phyloP scores from a whole-genome alignment of 495 filamentous ascomycete genomes.

The Penicillium manginii region DNA sequence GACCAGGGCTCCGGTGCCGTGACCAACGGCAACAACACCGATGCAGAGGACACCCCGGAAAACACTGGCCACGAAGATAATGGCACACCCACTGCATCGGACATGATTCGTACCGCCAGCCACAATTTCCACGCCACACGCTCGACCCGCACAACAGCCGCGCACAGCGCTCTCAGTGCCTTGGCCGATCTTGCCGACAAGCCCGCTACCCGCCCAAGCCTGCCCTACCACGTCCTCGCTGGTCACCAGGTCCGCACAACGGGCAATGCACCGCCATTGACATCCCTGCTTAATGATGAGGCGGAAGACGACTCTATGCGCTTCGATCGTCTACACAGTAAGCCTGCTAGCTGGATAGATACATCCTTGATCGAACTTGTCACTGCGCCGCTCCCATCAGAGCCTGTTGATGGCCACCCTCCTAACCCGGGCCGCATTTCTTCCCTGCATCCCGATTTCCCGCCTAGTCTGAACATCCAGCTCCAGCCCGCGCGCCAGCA shows the following conservation, averaged over 20 bases:
- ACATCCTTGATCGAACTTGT: conserved; percentile 40
- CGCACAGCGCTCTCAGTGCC: conserved; percentile 59
- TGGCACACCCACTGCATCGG: conserved; percentile 56
- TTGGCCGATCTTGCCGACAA: conserved; percentile 68
- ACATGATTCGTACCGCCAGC: conserved; percentile 73
- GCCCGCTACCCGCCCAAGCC: conserved; percentile 62
- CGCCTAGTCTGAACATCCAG: conserved; percentile 39
- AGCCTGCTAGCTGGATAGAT: conserved; percentile 45
- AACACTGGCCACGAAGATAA: conserved; percentile 57
- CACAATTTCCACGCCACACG: conserved; percentile 69
- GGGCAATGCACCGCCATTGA: conserved; percentile 53
- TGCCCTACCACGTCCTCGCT: conserved; percentile 62
- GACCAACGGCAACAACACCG: conserved; percentile 51
- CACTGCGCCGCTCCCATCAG: conserved; percentile 33
- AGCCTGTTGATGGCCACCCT: conserved; percentile 35
- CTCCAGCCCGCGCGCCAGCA: conserved; percentile 29
- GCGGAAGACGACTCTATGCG: conserved; percentile 61
- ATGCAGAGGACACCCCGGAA: conserved; percentile 49
- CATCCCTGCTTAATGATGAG: conserved; percentile 59
- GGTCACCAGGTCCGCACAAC: conserved; percentile 52
- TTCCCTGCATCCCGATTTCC: conserved; percentile 49
- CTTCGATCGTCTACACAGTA: conserved; percentile 51
- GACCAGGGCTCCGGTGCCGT: conserved; percentile 44
- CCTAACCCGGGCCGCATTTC: conserved; percentile 41
- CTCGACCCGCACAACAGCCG: conserved; percentile 62